Conservation (phyloP, 768 basidiomycete species). For the Tylopilus felleus region DNA sequence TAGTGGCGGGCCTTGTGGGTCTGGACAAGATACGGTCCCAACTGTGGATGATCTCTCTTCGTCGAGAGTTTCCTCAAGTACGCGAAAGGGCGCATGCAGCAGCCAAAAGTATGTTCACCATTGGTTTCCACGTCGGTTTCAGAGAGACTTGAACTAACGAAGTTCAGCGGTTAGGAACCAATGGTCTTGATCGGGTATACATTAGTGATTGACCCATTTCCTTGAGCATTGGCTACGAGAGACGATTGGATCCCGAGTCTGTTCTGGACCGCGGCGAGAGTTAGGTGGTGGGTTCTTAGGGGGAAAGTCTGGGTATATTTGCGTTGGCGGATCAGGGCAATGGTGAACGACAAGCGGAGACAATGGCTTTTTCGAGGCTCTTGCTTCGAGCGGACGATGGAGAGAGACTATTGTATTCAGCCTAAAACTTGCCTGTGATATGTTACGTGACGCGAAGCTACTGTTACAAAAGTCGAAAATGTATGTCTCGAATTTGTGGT, state of each 20-base stretch:
- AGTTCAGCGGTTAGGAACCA: constrained; percentile 48
- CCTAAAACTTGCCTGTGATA: too few species aligned
- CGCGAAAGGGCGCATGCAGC: constrained; percentile 39
- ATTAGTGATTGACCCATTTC: background rate
- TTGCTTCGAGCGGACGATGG: too few species aligned
- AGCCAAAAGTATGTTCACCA: background rate
- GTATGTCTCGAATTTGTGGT: too few species aligned
- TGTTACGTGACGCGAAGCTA: background rate
- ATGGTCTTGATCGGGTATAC: constrained; percentile 60
- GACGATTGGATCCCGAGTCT: constrained; percentile 28
- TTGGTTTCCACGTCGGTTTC: background rate
- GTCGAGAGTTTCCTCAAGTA: constrained; percentile 60
- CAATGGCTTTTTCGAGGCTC: too few species aligned
- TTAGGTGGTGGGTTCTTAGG: too few species aligned
- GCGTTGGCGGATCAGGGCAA: too few species aligned
- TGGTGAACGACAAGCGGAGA: too few species aligned
- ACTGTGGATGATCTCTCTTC: constrained; percentile 69
- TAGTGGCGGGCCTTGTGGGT: constrained; percentile 82
- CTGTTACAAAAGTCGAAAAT: too few species aligned
- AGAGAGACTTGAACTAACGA: background rate
- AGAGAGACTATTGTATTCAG: too few species aligned
- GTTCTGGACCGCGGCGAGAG: background rate
- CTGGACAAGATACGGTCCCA: constrained; percentile 81
- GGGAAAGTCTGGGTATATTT: too few species aligned
- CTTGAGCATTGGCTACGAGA: constrained; percentile 36